Conservation (phyloP, 805 yeast genomes). For the Dipodascus geniculatus region DNA sequence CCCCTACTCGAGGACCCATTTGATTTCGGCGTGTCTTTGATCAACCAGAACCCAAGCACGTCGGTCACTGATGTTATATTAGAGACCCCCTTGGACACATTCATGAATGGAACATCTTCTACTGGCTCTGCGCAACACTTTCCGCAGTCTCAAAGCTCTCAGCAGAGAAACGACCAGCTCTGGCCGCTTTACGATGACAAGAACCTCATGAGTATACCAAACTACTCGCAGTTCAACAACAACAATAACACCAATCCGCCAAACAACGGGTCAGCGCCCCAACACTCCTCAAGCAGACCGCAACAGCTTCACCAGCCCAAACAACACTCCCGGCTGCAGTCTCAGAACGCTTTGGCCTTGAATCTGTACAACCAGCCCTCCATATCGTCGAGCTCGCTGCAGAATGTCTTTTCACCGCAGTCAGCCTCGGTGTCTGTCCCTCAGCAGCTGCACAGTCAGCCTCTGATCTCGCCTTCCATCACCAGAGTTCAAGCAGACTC, state of each 20-base stretch:
- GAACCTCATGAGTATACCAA: slow-evolving; percentile 1
- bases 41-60: not conserved
- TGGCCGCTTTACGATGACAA: slow-evolving; percentile 11
- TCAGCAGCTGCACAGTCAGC: slow-evolving; percentile 8
- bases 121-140: not conserved
- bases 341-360: not conserved
- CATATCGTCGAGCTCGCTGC: not conserved
- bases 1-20: not conserved
- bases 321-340: slow-evolving; percentile 1
- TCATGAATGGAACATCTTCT: not conserved
- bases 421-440: slow-evolving; percentile 6
- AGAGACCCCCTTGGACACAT: not conserved
- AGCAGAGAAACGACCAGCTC: slow-evolving; percentile 7
- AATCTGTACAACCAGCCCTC: slow-evolving; percentile 5
- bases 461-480: slow-evolving; percentile 6
- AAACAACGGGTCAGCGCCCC: slow-evolving; percentile 8
- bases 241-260: slow-evolving; percentile 6
- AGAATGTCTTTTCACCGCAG: not conserved
- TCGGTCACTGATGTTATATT: not conserved
- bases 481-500: slow-evolving; percentile 6
- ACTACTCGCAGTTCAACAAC: not conserved
- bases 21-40: not conserved
- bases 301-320: slow-evolving; percentile 5
- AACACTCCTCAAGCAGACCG: not conserved
- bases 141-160: not conserved